These are phyloP conservation scores for Saccharomycopsis capsularis DNA, from an alignment of 805 yeast genomes.

Conservation along the genomic window DNA sequence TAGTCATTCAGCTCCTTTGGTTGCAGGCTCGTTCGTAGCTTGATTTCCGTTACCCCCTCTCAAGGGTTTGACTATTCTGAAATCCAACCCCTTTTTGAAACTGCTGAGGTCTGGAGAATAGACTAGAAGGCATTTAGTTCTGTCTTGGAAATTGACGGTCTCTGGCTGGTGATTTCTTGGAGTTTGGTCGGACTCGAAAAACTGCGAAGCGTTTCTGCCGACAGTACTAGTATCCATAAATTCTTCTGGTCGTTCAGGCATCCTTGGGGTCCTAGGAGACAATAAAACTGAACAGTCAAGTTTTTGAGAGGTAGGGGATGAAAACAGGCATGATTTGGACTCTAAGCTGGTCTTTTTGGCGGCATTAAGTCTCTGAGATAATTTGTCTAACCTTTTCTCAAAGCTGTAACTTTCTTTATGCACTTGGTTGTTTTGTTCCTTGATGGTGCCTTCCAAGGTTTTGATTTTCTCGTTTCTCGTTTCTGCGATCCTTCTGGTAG, in stretches of 20 bases:
- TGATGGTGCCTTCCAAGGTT: slow-evolving; percentile 42
- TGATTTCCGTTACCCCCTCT: slow-evolving; percentile 40
- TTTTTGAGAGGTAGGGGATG: slow-evolving; percentile 2
- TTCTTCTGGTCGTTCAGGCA: background rate
- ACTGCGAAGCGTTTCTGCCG: background rate
- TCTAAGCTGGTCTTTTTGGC: slow-evolving; percentile 22
- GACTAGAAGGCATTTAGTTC: background rate
- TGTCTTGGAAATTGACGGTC: no score
- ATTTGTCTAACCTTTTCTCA: slow-evolving; percentile 34
- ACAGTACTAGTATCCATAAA: background rate
- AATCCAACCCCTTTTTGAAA: slow-evolving; percentile 37
- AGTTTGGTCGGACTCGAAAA: no score
- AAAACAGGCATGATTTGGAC: background rate
- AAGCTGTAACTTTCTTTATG: slow-evolving; percentile 43
- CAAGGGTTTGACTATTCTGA: slow-evolving; percentile 56
- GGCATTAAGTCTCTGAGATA: slow-evolving; percentile 26
- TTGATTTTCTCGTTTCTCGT: slow-evolving; percentile 51
- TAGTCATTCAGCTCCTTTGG: no score
- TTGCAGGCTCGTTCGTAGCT: no score
- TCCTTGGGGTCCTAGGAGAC: background rate
- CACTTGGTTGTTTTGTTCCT: slow-evolving; percentile 44
- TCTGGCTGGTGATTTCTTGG: background rate
- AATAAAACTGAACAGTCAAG: background rate
- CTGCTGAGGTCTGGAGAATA: slow-evolving; percentile 1
- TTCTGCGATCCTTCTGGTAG: slow-evolving; percentile 50